Evolutionary conservation across 345 rosid genomes (phyloP), one percentile per base, ranked within the genome.

Genomic region (Erucastrum elatum): DNA sequence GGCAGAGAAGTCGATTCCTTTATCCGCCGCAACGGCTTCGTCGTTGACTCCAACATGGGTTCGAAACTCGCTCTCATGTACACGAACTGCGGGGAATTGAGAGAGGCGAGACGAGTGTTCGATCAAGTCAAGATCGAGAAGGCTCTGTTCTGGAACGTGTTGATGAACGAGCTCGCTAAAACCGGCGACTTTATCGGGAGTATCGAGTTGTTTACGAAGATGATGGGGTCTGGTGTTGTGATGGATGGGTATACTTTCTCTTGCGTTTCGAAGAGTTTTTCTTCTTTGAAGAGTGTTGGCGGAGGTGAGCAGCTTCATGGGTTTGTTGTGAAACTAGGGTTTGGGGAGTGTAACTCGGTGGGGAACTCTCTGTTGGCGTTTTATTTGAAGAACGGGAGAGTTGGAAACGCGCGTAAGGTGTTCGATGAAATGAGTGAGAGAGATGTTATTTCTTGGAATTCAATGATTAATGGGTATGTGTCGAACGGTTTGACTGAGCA

Each of bases 371-470:
- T 88, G 4, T 62, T 87, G 29, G 44, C 92, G 2, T 87, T 85
- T 35, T 88, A 88, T 60, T 80, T 81, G 65, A 91, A 85, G 85
- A 68, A 64, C 30, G 13, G 78, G 76, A 85, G 82, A 79, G 81
- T 81, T 25, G 69, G 80, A 11, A 82, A 77, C 25, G 93, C 92
- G 70, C 84, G 76, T 37, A 82, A 88, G 67, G 58, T 91, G 92
- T 91, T 91, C 8, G 97, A 89, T 31, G 81, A 72, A 88, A 84
- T 89, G 92, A 49, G 33, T 80, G 87, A 84, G 10, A 17, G 90
- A 78, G 97, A 90, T 85, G 82, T 85, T 26, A 74, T 91, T 12
- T 85, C 92, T 1, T 89, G 97, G 97, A 91, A 91, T 53, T 88
- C 90, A 0, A 87, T 88, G 79, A 85, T 88, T 65, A 82, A 87